phyloP scores from a whole-genome alignment of 75 land plant genomes.

The Isoetes taiwanensis region DNA sequence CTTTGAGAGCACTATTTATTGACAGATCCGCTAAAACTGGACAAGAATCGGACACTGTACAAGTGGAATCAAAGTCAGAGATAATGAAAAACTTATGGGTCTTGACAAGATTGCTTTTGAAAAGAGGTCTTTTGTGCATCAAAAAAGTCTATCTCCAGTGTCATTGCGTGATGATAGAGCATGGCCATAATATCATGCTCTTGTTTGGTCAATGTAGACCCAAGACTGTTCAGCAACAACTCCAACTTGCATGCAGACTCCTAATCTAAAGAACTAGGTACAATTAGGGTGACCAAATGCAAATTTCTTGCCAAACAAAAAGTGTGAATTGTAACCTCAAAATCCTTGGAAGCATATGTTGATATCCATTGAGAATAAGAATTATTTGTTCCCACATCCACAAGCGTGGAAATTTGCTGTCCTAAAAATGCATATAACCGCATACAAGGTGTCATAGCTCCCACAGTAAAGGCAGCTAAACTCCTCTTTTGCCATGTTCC shows the following conservation, averaged over 20 bases:
- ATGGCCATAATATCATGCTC: slow-evolving; percentile 47
- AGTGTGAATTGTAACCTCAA: slow-evolving; percentile 40
- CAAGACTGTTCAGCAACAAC: slow-evolving; percentile 67
- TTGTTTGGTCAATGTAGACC: slow-evolving; percentile 45
- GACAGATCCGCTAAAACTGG: slow-evolving; percentile 76
- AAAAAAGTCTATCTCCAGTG: slow-evolving; percentile 66
- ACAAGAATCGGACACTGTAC: slow-evolving; percentile 82
- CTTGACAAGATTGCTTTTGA: slow-evolving; percentile 36
- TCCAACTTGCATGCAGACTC: slow-evolving; percentile 48
- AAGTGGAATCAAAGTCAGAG: slow-evolving; percentile 93
- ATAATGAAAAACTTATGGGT: slow-evolving; percentile 42
- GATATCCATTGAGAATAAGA: slow-evolving; percentile 73
- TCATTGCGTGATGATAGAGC: slow-evolving; percentile 73
- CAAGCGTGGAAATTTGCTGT: slow-evolving; percentile 28
- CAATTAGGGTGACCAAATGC: background rate
- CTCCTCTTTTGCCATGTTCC: slow-evolving; percentile 43
- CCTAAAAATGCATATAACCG: slow-evolving; percentile 71
- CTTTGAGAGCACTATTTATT: slow-evolving; percentile 38
- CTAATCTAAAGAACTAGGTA: too few relatives aligned
- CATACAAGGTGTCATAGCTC: slow-evolving; percentile 93
- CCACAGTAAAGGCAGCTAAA: slow-evolving; percentile 56
- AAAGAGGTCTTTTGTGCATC: slow-evolving; percentile 40
- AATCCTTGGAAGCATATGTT: slow-evolving; percentile 52
- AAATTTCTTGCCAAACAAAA: background rate
- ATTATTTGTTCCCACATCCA: slow-evolving; percentile 37